Conservation (phyloP, 805 yeast species). For the Candida piceae region DNA sequence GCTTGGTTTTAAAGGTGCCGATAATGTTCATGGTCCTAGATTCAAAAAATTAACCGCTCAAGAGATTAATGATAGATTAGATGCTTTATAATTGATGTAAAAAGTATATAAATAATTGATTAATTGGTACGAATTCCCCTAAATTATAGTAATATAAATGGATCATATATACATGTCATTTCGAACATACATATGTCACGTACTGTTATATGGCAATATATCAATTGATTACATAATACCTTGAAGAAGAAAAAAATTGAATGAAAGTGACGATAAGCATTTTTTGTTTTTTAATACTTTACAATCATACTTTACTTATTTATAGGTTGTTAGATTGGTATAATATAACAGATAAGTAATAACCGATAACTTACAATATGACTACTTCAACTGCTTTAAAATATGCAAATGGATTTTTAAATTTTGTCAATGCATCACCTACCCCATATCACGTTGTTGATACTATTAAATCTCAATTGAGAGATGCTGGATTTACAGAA, state of each 20-base stretch:
- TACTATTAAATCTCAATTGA: constrained; percentile 50
- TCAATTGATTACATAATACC: no score
- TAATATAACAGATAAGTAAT: no score
- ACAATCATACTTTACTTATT: neutral
- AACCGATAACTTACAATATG: neutral
- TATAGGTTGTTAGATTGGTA: no score
- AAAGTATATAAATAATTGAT: no score
- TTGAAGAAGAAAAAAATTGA: no score
- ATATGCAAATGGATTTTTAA: constrained; percentile 58
- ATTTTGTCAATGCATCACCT: constrained; percentile 79
- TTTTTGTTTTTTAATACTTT: neutral
- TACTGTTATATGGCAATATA: no score
- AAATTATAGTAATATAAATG: no score
- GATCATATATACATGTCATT: no score
- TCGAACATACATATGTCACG: no score
- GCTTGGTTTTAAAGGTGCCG: constrained; percentile 83
- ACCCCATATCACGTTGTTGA: constrained; percentile 93
- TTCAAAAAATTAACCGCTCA: constrained; percentile 79
- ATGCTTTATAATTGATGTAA: constrained; percentile 76
- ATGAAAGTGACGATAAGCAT: no score
- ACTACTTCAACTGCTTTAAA: constrained; percentile 16
- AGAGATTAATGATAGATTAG: constrained; percentile 94
- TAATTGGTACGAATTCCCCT: no score
- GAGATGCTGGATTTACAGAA: constrained; percentile 64
- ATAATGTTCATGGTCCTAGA: constrained; percentile 78